Evolutionary conservation across 768 basidiomycete species (phyloP), one percentile per base, ranked within the genome.

Genomic region (Strobilomyces dryophilus): DNA sequence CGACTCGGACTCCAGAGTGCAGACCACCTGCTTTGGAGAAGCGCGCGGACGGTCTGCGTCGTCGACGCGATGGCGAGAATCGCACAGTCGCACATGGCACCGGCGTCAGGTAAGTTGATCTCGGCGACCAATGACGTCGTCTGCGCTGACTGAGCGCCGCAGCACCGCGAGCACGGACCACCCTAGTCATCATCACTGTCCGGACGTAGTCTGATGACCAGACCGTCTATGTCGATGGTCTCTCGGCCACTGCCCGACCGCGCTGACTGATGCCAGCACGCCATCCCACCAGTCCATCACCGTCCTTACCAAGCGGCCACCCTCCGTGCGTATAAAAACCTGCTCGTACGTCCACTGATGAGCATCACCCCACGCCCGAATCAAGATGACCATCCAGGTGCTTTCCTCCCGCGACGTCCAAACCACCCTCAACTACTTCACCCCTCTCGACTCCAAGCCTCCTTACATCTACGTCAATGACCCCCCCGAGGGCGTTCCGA

Each of bases 351-450:
- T 5, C 15, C 10, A 14, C 37, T 49, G 50, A 32, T 41, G 27
- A 10, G 24, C 57, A 45, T n/a, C 26, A 52, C 11, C 26, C 4
- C 18, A 20, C 18, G 4, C 39, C 17, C n/a, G n/a, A 3, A 31
- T 18, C 35, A 37, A 42, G 18, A 62, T 61, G 47, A 64, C 68
- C 39, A 47, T 61, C 29, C 49, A 62, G 34, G 60, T 64, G 2
- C 65, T 66, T n/a, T 40, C 61, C 31, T 62, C 71, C 24, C 71
- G 64, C 32, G 70, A 74, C 59, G 70, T 75, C 32, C 66, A 61
- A 12, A 70, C 73, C 21, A 68, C 62, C 20, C 66, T 76, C 58
- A 73, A 76, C 60, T 76, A 76, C 49, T 62, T 65, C 55, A 43
- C 49, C 0, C 63, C 72, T 1, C 51, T 54, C 4, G 60, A 62